phyloP scores from a whole-genome alignment of 495 filamentous ascomycete species.

The Xylaria scruposa region DNA sequence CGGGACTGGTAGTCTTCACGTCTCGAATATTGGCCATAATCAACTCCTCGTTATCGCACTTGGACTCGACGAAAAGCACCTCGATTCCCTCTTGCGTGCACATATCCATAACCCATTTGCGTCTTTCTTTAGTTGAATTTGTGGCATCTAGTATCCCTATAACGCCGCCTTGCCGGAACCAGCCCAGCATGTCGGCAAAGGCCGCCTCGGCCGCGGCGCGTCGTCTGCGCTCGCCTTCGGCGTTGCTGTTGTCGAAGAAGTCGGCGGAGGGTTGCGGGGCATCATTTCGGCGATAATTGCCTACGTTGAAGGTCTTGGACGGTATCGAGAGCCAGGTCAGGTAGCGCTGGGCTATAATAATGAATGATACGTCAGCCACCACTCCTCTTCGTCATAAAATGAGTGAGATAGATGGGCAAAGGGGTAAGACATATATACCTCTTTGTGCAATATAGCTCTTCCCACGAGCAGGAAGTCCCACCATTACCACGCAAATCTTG shows the following conservation, averaged over 20 bases:
- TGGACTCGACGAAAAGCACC: slow-evolving; percentile 92
- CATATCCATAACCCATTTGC: slow-evolving; percentile 86
- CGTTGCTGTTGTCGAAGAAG: slow-evolving; percentile 90
- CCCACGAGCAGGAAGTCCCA: slow-evolving; percentile 90
- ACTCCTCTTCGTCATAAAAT: background rate
- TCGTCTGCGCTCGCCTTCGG: slow-evolving; percentile 87
- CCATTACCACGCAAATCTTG: slow-evolving; percentile 98
- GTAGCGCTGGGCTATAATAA: slow-evolving; percentile 82
- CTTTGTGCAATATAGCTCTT: slow-evolving; percentile 98
- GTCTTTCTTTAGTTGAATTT: slow-evolving; percentile 87
- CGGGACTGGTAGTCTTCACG: slow-evolving; percentile 95
- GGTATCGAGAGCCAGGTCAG: slow-evolving; percentile 94
- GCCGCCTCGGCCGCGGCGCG: slow-evolving; percentile 88
- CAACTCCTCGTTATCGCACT: slow-evolving; percentile 91
- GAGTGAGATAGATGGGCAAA: background rate
- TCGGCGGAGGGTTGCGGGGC: slow-evolving; percentile 86
- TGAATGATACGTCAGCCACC: slow-evolving; percentile 7
- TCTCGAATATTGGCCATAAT: slow-evolving; percentile 98
- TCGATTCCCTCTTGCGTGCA: slow-evolving; percentile 77
- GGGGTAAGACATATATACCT: slow-evolving; percentile 61
- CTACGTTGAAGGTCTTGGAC: slow-evolving; percentile 95
- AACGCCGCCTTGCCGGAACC: slow-evolving; percentile 80
- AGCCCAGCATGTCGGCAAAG: slow-evolving; percentile 86
- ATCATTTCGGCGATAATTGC: slow-evolving; percentile 85
- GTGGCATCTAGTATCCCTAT: slow-evolving; percentile 96